Evolutionary conservation across 345 rosid species (phyloP).

Genomic region (Boechera divaricarpa): DNA sequence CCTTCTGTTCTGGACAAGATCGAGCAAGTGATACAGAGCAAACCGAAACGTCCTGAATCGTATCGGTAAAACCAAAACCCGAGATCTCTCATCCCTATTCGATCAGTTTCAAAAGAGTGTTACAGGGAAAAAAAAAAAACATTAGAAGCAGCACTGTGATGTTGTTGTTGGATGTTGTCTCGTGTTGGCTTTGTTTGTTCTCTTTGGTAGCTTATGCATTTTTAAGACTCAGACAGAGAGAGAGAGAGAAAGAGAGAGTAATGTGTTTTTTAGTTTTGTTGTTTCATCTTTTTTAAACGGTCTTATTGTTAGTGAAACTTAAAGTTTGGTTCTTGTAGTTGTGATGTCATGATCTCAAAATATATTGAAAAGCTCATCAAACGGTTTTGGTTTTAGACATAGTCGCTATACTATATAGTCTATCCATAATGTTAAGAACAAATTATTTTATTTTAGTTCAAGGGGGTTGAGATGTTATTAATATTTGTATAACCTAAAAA

Average conservation of each 20-base stretch:
- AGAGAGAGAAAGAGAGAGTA: slow-evolving; percentile 9
- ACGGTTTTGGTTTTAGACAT: not conserved
- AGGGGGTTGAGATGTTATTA: slow-evolving; percentile 4
- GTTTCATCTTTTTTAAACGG: slow-evolving; percentile 1
- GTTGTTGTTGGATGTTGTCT: slow-evolving; percentile 33
- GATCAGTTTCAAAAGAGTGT: slow-evolving; percentile 18
- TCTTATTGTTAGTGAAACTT: slow-evolving; percentile 36
- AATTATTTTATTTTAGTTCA: not conserved
- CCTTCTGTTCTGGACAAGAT: slow-evolving; percentile 91
- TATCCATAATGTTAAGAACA: not conserved
- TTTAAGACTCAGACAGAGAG: slow-evolving; percentile 15
- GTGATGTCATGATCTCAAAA: slow-evolving; percentile 9
- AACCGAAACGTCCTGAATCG: slow-evolving; percentile 90
- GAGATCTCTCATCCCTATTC: slow-evolving; percentile 2
- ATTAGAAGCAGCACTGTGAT: slow-evolving; percentile 9
- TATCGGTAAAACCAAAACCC: slow-evolving; percentile 56
- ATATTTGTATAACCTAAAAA: not conserved
- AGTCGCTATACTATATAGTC: not conserved
- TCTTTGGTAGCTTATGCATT: slow-evolving; percentile 19
- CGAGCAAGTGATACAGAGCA: slow-evolving; percentile 79
- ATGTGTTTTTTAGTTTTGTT: slow-evolving; percentile 29
- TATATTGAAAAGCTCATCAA: not conserved
- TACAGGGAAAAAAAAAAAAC: not conserved
- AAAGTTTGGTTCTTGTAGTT: slow-evolving; percentile 32
- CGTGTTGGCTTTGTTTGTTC: slow-evolving; percentile 34